phyloP scores from a whole-genome alignment of 805 yeast species.

The Kluyveromyces lactis region DNA sequence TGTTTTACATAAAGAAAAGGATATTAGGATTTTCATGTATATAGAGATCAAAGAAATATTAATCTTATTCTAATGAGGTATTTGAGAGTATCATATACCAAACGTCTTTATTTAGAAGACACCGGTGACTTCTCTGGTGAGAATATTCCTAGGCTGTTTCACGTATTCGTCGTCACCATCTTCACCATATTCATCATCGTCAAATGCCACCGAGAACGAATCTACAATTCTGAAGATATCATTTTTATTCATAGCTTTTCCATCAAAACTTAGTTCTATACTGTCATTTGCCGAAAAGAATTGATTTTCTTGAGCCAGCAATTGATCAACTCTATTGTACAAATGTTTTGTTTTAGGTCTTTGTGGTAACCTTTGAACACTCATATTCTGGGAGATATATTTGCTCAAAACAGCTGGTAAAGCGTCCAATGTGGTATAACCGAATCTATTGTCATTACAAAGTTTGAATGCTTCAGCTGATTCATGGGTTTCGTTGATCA shows the following conservation, averaged over 20 bases:
- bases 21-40: slow-evolving; percentile 1
- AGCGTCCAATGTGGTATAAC: slow-evolving; percentile 7
- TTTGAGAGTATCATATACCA: too few relatives aligned
- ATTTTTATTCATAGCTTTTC: slow-evolving; percentile 37
- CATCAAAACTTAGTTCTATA: slow-evolving; percentile 38
- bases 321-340: slow-evolving; percentile 4
- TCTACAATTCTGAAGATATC: slow-evolving; percentile 36
- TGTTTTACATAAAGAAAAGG: neutral
- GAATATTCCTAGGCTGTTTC: slow-evolving; percentile 9
- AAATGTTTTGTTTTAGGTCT: neutral
- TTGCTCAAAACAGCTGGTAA: slow-evolving; percentile 1
- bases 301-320: slow-evolving; percentile 5
- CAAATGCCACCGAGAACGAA: slow-evolving; percentile 28
- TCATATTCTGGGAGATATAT: neutral
- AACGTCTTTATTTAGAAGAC: slow-evolving; percentile 1
- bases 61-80: too few relatives aligned
- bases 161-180: neutral
- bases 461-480: slow-evolving; percentile 12
- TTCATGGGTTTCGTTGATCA: neutral
- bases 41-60: neutral
- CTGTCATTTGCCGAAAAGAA: slow-evolving; percentile 15
- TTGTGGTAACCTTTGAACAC: slow-evolving; percentile 1
- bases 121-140: slow-evolving; percentile 13
- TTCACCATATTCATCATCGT: slow-evolving; percentile 24
- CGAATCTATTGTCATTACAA: slow-evolving; percentile 6